Evolutionary conservation across 2,329 filamentous ascomycete genomes (phyloP), one percentile per base, ranked within the genome.

Genomic region (Pyrenochaeta sp.): DNA sequence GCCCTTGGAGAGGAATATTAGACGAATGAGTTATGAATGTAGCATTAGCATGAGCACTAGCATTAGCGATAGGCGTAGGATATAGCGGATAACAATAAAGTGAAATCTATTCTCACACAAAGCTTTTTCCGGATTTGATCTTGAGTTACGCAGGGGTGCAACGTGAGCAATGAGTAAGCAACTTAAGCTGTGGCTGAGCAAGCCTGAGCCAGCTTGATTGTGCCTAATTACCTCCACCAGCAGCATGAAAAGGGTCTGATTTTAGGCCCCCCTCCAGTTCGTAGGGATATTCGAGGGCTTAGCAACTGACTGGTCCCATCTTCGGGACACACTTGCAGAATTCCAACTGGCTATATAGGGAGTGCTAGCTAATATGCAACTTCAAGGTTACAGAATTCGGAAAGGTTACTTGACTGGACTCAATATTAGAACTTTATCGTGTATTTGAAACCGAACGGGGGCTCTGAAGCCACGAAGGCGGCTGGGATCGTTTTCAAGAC

Each of bases 161-260:
- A 36, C 6, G 33, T 36, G n/a, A 36, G 33, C 33, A 36, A 15
- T 15, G 2, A 2, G 41, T 39, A 9, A 45, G 42, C 30, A 45
- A 30, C 41, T 44, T 44, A 27, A 44, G 49, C 45, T 40, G 37
- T 53, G 37, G 37, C 43, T 53, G 37, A 43, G 43, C 36, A 47
- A 47, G 35, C 43, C 50, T 35, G 15, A 35, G 32, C 41, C 41
- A 51, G 48, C 48, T 41, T 51, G 20, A 44, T 44, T 49, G 45
- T 42, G 35, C 21, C 45, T 49, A 18, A 41, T 42, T 49, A 41
- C 45, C 27, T 41, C 45, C 27, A 15, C 9, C 12, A 37, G 17
- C 21, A 41, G 39, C 39, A 41, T 41, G 14, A 41, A 41, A 20
- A 41, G 39, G 10, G 39, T 41, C 39, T 41, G 39, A 41, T 20